Conservation (phyloP, 257 asterid species). For the Capsicum baccatum region DNA sequence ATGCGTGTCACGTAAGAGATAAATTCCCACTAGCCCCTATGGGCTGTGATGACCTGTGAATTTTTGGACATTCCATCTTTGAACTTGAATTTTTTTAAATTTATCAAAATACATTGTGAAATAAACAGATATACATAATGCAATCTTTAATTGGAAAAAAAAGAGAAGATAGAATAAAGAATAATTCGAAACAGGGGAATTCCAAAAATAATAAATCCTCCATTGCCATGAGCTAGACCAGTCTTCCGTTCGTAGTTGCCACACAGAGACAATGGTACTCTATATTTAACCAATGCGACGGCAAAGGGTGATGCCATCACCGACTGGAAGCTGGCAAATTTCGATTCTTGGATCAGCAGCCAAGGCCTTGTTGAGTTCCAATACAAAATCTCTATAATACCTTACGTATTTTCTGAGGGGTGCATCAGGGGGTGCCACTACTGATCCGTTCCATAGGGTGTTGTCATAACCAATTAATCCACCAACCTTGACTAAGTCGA, state of each 20-base stretch:
- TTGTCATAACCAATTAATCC: constrained; percentile 70
- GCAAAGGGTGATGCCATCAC: constrained; percentile 73
- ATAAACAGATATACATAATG: not conserved
- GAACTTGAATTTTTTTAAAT: not conserved
- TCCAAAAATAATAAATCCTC: not conserved
- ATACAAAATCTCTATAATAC: constrained; percentile 38
- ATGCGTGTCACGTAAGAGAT: not conserved
- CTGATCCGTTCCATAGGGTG: constrained; percentile 65
- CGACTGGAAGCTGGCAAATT: constrained; percentile 60
- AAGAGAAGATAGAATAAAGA: not conserved
- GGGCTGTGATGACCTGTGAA: too few relatives aligned
- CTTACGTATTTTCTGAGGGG: constrained; percentile 45
- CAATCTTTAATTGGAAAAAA: not conserved
- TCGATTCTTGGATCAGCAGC: constrained; percentile 60
- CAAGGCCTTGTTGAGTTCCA: constrained; percentile 52
- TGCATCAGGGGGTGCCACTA: constrained; percentile 48
- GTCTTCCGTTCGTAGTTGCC: not conserved
- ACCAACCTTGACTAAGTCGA: constrained; percentile 59
- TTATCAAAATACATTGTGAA: not conserved
- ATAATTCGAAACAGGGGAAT: not conserved
- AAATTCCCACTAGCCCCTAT: too few relatives aligned
- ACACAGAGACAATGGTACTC: too few relatives aligned
- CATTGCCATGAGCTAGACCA: not conserved
- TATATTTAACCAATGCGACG: constrained; percentile 41
- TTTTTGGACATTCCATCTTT: not conserved